Evolutionary conservation across 2,329 filamentous ascomycete species (phyloP).

Genomic region (Trichoderma breve): DNA sequence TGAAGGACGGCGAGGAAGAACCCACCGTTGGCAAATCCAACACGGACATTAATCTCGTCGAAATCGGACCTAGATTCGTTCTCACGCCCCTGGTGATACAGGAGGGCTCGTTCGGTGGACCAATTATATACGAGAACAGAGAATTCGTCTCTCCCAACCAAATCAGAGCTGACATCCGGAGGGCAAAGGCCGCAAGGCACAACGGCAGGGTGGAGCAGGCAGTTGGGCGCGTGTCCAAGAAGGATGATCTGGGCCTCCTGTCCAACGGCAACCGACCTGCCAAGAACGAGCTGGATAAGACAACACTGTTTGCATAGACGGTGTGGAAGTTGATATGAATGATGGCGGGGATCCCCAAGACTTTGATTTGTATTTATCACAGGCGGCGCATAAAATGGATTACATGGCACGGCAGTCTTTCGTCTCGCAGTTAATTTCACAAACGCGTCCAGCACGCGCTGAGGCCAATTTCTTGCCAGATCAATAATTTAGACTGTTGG

Average conservation of each 20-base stretch:
- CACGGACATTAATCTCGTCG: slow-evolving; percentile 77
- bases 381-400: slow-evolving; percentile 13
- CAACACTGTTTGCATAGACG: slow-evolving; percentile 68
- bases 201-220: slow-evolving; percentile 72
- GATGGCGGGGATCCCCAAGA: not conserved
- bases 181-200: slow-evolving; percentile 74
- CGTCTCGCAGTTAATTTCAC: not conserved
- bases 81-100: slow-evolving; percentile 93
- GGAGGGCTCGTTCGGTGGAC: slow-evolving; percentile 91
- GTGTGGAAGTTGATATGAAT: not conserved
- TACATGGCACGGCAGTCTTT: slow-evolving; percentile 4
- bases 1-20: slow-evolving; percentile 40
- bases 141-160: slow-evolving; percentile 97
- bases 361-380: slow-evolving; percentile 5
- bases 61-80: slow-evolving; percentile 92
- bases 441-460: not conserved
- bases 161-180: slow-evolving; percentile 76
- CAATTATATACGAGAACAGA: slow-evolving; percentile 97
- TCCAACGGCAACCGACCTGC: slow-evolving; percentile 62
- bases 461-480: not conserved
- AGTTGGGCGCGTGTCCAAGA: slow-evolving; percentile 71
- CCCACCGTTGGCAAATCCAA: slow-evolving; percentile 42
- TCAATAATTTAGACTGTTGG: not conserved
- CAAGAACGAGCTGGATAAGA: slow-evolving; percentile 71
- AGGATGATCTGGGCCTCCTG: slow-evolving; percentile 71